A percentile compares a stretch with the other conserved stretches of the same genome.
These are phyloP conservation scores for Leucaena leucocephala DNA, from an alignment of 306 rosid genomes.

Conservation along the genomic window DNA sequence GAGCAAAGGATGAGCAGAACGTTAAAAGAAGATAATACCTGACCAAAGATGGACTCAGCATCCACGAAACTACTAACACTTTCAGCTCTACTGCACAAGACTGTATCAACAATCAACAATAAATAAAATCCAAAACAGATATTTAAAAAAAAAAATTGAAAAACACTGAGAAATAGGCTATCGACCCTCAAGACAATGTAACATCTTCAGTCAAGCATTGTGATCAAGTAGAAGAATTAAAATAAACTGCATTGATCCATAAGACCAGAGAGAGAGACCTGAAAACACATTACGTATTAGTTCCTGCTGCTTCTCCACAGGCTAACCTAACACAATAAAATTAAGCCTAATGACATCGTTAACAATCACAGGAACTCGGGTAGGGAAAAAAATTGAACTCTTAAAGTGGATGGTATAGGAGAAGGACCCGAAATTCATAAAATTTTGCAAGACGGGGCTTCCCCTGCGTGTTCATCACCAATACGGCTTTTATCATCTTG, in stretches of 20 bases:
- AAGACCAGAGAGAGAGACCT: slow-evolving; percentile 51
- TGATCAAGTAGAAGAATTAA: not conserved
- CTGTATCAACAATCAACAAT: slow-evolving; percentile 46
- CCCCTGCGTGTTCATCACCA: slow-evolving; percentile 90
- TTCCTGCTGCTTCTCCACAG: slow-evolving; percentile 89
- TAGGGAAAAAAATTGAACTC: not conserved
- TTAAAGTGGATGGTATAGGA: slow-evolving; percentile 5
- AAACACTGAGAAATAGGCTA: not conserved
- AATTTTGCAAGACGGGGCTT: slow-evolving; percentile 92
- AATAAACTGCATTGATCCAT: not conserved
- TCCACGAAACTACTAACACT: slow-evolving; percentile 88
- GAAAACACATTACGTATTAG: slow-evolving; percentile 79
- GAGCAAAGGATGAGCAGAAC: slow-evolving; percentile 7
- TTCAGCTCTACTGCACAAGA: slow-evolving; percentile 86
- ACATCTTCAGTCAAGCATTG: not conserved
- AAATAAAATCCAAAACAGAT: slow-evolving; percentile 9
- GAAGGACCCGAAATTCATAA: slow-evolving; percentile 74
- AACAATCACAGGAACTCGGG: slow-evolving; percentile 10
- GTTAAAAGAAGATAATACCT: slow-evolving; percentile 47
- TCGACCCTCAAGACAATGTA: not conserved
- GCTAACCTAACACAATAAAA: slow-evolving; percentile 55
- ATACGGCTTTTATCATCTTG: slow-evolving; percentile 80
- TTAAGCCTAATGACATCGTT: slow-evolving; percentile 4
- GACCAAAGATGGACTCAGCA: slow-evolving; percentile 82
- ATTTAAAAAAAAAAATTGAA: not conserved